Conservation (phyloP, 345 rosid species). For the Syzygium grande region DNA sequence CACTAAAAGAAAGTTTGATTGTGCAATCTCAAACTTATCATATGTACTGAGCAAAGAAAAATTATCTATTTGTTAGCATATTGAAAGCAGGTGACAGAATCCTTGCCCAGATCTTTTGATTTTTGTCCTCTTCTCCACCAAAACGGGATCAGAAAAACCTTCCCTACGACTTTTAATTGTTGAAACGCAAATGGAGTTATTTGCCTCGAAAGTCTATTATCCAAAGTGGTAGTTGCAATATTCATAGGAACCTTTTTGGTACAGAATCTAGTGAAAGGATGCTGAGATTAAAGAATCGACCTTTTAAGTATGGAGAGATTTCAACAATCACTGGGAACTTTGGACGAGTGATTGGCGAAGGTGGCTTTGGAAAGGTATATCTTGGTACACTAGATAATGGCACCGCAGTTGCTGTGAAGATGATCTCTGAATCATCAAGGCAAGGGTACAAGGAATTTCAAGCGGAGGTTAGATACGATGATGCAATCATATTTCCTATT, state of each 20-base stretch:
- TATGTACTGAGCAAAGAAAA: no score
- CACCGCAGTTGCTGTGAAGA: slow-evolving; percentile 38
- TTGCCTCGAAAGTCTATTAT: neutral
- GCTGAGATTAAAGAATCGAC: slow-evolving; percentile 3
- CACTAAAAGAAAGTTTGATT: neutral
- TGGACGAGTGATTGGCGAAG: slow-evolving; percentile 31
- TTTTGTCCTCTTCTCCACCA: neutral
- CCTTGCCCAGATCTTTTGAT: neutral
- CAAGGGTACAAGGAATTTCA: slow-evolving; percentile 42
- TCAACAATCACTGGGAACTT: slow-evolving; percentile 34
- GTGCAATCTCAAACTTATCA: neutral
- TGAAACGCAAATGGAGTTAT: neutral
- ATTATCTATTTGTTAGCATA: neutral
- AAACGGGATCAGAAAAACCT: no score
- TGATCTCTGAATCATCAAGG: slow-evolving; percentile 35
- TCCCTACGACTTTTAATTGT: neutral
- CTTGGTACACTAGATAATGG: slow-evolving; percentile 21
- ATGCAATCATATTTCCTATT: no score
- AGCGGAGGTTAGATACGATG: slow-evolving; percentile 25
- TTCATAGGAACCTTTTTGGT: no score
- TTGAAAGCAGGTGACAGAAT: neutral
- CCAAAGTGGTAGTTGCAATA: no score
- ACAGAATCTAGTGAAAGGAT: no score
- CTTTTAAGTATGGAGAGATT: slow-evolving; percentile 25
- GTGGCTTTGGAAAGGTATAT: slow-evolving; percentile 59